Conservation (phyloP, 2,329 filamentous ascomycete genomes). For the Sphaerulina musiva region DNA sequence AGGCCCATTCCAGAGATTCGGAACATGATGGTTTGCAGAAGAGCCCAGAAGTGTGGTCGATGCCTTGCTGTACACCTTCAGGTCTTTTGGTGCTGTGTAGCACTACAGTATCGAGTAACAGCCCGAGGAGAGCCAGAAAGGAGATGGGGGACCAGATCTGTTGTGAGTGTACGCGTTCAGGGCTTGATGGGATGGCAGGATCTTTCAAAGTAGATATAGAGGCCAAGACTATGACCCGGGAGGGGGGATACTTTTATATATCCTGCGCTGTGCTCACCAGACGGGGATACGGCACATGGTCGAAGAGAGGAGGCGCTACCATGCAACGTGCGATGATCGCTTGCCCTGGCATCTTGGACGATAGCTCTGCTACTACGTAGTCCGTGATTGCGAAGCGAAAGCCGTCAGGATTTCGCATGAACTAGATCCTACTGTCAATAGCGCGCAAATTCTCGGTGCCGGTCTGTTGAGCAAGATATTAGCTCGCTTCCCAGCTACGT, state of each 20-base stretch:
- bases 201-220: neutral
- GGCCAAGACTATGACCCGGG: conserved; percentile 4
- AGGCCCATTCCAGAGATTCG: conserved; percentile 11
- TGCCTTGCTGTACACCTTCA: conserved; percentile 9
- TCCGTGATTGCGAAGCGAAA: neutral
- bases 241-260: conserved; percentile 19
- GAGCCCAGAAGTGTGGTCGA: conserved; percentile 7
- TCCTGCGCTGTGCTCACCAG: conserved; percentile 13
- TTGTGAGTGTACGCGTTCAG: neutral
- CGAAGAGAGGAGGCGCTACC: conserved; percentile 9
- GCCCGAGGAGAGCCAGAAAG: neutral
- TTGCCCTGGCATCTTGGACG: conserved; percentile 10
- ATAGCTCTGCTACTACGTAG: conserved; percentile 2
- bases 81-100: conserved; percentile 4
- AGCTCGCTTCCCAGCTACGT: neutral
- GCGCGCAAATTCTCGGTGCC: neutral
- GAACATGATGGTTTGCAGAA: conserved; percentile 17
- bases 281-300: conserved; percentile 9
- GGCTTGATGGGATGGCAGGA: neutral
- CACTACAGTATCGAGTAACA: neutral
- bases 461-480: neutral
- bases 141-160: conserved; percentile 9
- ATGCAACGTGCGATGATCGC: conserved; percentile 16
- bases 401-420: neutral
- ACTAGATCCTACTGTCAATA: conserved; percentile 2